Base-by-base conservation (phyloP, 352 stramenopile genomes). In the Phytophthora idaei region DNA sequence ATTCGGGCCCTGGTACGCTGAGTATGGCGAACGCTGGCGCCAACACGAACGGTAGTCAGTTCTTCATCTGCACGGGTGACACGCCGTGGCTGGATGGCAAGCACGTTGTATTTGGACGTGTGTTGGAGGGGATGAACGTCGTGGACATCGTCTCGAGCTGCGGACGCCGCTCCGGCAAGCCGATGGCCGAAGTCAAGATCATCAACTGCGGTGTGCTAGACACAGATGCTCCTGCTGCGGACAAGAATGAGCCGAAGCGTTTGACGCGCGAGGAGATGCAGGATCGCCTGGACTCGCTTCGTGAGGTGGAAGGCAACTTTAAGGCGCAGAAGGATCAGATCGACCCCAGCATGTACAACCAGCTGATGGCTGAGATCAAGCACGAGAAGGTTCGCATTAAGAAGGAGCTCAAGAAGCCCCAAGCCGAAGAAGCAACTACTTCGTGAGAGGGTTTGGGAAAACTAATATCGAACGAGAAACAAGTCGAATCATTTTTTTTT, bases 81-180 rank as follows among this genome's bases (percentile, higher is more conserved):
- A 99, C 96, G 29, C 88, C 94, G 36, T 99, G 95, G 95, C 83
- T 99, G 34, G 95, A 99, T 65, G 95, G 95, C 53, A 98, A 97
- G 76, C 97, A 99, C 85, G 84, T 98, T 28, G 98, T 99, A 0
- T 99, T 99, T 79, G 97, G 97, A 31, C 78, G 80, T 50, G 91
- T 97, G 7, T 46, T 95, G 36, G 90, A 98, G 52, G 93, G 93
- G 45, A 92, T 93, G 80, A 89, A 97, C 68, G 77, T 98, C 34
- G 90, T 98, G n/a, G 95, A 98, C 61, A 90, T 86, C 45, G 74
- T 98, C 49, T 85, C 82, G 55, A 89, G 82, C 61, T 90, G 80
- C 39, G 86, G 86, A 17, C 89, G 77, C 42, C 85, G 92, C 65
- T 97, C 77, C 44, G 98, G 98, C 47, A 90, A 83, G 39, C 96